Base-by-base conservation (phyloP, 768 basidiomycete genomes). In the Psilocybe cyanescens region DNA sequence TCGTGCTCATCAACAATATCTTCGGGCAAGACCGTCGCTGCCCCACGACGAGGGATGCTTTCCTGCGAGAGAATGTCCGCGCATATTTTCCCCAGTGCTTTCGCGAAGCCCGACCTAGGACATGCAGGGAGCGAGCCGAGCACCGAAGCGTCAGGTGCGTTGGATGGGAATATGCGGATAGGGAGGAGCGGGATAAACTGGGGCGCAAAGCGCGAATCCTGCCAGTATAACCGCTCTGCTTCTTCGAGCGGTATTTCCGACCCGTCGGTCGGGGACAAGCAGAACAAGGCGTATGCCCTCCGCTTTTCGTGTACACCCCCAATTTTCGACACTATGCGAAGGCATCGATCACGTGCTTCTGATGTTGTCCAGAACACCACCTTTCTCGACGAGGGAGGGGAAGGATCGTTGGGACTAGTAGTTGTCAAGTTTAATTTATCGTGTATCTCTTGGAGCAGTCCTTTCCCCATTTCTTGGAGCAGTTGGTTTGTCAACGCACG, bases 341-440 rank as follows among this genome's bases (percentile, higher is more conserved):
- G 75, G 67, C 88, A 90, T 4, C 93, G 83, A 52, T 85, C 82
- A 46, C 84, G 83, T 0, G 92, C 93, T 70, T 95, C 94, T 0
- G 73, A 70, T 0, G 93, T 95, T 4, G 91, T 88, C 91, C 92
- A 97, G 62, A 95, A 94, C 49, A 83, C 79, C 6, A 91, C 77
- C 1, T 71, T 62, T 11, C 60, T 8, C 19, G 55, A 31, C 45
- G 24, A 29, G 11, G 4, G 44, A 16, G 28, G 29, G 28, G 11
- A 44, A 8, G 11, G 39, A 33, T 28, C 50, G 30, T 50, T 46
- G 14, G 16, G 28, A 4, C 30, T 24, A 3, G 61, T 28, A 37
- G 54, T 17, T 5, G 52, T 41, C 4, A 49, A 30, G 5, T 46
- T 24, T 1, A 87, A 70, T 37, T 82, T 81, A 28, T 85, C 82